Evolutionary conservation across 106 monocot species (phyloP), one percentile per base, ranked within the genome.

Genomic region (Platanthera guangdongensis): DNA sequence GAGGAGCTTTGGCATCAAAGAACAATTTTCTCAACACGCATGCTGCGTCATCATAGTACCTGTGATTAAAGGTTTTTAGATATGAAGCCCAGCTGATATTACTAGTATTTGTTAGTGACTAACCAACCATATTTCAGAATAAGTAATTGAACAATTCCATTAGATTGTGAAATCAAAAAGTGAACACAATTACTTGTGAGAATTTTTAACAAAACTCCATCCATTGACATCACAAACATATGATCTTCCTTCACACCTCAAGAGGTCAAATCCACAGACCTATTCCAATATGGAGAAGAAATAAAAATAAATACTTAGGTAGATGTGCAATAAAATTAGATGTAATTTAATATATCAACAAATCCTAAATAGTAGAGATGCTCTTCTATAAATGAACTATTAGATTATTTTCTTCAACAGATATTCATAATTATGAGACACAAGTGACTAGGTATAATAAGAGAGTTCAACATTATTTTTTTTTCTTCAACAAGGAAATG

Each of bases 221-320:
- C 97, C 97, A 85, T 99, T 99, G 21, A 99, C 97, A 84, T 99
- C 97, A 90, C 97, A 99, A 15, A 99, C 97, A 89, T 99, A 99
- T 46, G 97, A 94, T 82, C 94, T 89, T 79, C 97, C 85, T 22
- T 99, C 97, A 79, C 89, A 89, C 52, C 97, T 77, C 83, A 99
- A 82, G 57, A 99, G 88, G 82, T 99, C 97, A 85, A 99, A 99
- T 52, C 97, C 97, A 84, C 97, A 99, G 11, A 99, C 97, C 97
- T 99, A 83, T 15, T 46, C 60, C 53, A 11, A 75, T 3, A 81
- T 28, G 16, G n/a, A 55, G 76, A 48, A 68, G 4, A 14, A 64
- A 71, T 6, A 0, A 67, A 19, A 72, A 80, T 28, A 47, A 52
- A 62, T 12, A 47, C 50, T 51, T 50, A 50, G 51, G 51, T 48